Evolutionary conservation across 2,329 filamentous ascomycete species (phyloP), one percentile per base, ranked within the genome.

Genomic region (Neopestalotiopsis sp.): DNA sequence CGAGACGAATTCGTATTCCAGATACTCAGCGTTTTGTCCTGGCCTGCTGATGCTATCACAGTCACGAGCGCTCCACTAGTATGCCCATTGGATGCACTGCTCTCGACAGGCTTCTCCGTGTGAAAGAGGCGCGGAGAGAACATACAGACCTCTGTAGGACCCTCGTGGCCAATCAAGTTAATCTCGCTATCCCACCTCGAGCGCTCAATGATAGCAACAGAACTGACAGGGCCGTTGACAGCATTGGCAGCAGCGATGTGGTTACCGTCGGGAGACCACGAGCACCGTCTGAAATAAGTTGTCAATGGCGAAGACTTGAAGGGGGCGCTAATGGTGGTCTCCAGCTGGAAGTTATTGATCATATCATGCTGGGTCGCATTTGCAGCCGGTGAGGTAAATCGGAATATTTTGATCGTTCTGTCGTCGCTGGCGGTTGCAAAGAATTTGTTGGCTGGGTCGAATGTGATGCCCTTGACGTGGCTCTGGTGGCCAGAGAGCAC

Each of bases 361-460:
- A 97, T 96, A 78, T 99, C 96, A 78, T 98, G 94, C 67, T 95
- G 91, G 1, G 94, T 97, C 45, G 96, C 94, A 78, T 97, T 98
- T 10, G 96, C 93, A 1, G 92, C 89, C 0, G 96, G 95, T 1
- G 95, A 92, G 2, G 93, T 97, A 80, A 98, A 99, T 69, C 95
- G 91, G 81, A 97, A 98, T 75, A 99, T 94, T 79, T 97, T 97
- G 81, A 99, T 97, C 2, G 94, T 95, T 69, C 96, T 91, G 80
- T 99, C 96, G 79, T 99, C 96, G 82, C 94, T 97, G 2, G 97
- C 95, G 0, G 97, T 99, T 17, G 97, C 96, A 81, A 99, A 99
- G 84, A 97, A 99, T 79, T 98, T 99, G 84, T 98, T 98, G 57
- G 96, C 96, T 0, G 96, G 96, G 78, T 99, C 96, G 78, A 99